Conservation (phyloP, 306 rosid genomes). For the Rosa multiflora region DNA sequence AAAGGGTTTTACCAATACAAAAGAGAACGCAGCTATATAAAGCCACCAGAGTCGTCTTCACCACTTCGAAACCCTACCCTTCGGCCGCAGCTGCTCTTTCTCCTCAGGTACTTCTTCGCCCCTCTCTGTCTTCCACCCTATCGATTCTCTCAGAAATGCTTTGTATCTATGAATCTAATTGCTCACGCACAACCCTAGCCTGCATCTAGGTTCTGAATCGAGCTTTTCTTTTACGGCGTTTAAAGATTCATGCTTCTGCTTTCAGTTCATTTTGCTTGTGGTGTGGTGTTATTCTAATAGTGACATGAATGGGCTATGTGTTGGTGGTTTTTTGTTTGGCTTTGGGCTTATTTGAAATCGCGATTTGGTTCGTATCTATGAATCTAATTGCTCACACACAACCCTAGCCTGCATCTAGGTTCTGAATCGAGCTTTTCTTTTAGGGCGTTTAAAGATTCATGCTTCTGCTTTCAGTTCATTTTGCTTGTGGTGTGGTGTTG, state of each 20-base stretch:
- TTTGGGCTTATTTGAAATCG: background rate
- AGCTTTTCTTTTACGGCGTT: background rate
- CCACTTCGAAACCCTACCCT: slow-evolving; percentile 39
- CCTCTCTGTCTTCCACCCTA: background rate
- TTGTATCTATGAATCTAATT: too few species aligned
- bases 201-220: background rate
- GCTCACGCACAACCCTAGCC: background rate
- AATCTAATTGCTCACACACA: background rate
- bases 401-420: background rate
- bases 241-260: background rate
- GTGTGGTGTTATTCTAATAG: background rate
- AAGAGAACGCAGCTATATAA: slow-evolving; percentile 14
- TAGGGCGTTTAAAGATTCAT: background rate
- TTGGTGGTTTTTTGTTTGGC: background rate
- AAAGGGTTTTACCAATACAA: background rate
- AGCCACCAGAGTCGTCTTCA: background rate
- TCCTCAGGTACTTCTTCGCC: slow-evolving; percentile 10
- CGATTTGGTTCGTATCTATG: background rate
- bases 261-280: background rate
- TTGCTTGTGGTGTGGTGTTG: background rate
- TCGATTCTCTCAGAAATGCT: background rate
- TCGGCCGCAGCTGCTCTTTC: slow-evolving; percentile 28
- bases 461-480: background rate
- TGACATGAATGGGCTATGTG: background rate
- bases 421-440: background rate